Conservation (phyloP, 2,329 filamentous ascomycete genomes). For the Botryotinia calthae region DNA sequence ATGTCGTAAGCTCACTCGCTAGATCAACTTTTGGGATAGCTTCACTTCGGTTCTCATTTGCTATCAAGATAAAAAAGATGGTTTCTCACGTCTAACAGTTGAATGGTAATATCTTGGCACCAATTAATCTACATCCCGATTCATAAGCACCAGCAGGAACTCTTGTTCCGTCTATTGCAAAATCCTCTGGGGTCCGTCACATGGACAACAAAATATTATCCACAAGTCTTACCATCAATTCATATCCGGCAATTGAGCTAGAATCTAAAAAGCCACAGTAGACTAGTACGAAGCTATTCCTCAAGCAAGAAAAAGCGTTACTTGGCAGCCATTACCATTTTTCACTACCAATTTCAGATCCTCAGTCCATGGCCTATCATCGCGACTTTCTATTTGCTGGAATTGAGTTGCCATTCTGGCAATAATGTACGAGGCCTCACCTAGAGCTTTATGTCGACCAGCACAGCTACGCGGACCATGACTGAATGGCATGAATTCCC, state of each 20-base stretch:
- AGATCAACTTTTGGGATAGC: neutral
- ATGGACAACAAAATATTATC: neutral
- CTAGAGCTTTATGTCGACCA: conserved; percentile 43
- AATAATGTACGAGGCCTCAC: conserved; percentile 25
- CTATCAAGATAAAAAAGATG: neutral
- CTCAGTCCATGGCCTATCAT: conserved; percentile 17
- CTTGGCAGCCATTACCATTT: conserved; percentile 20
- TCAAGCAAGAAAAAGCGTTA: neutral
- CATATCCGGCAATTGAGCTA: rapidly evolving
- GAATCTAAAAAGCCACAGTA: neutral
- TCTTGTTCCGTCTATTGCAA: neutral
- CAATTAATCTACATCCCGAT: neutral
- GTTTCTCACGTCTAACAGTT: neutral
- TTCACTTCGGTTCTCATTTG: neutral
- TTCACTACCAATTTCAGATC: conserved; percentile 16
- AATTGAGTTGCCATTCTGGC: conserved; percentile 22
- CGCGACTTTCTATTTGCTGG: conserved; percentile 20
- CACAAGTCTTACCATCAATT: neutral
- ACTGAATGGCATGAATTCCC: conserved; percentile 67
- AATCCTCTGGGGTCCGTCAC: neutral
- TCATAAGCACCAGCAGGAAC: too few relatives aligned
- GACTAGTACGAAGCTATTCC: neutral
- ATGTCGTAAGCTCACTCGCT: neutral
- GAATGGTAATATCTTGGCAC: neutral
- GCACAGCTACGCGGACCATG: conserved; percentile 67